Base-by-base conservation (phyloP, 1,139 yeast species). In the Hansenula sp. region DNA sequence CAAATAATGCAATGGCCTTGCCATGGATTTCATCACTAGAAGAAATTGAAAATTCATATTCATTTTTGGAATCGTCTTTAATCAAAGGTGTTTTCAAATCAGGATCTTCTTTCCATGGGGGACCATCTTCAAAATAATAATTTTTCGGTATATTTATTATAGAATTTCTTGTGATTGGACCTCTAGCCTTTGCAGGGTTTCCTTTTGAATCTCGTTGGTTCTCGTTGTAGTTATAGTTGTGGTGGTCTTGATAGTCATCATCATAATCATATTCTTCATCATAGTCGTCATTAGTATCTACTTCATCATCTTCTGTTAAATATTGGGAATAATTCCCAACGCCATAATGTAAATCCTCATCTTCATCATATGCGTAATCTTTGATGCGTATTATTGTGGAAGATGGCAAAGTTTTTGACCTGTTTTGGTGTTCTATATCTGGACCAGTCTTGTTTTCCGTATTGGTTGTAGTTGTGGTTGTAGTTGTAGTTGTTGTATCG, bases 1-100 rank as follows among this genome's bases (percentile, higher is more conserved):
- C 94, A 63, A 90, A 93, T 43, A 94, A 63, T 2, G 98, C 98
- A 24, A 91, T 68, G 1, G 96, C 96, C 47, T 78, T 74, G 41
- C 79, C 77, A 48, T 76, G 75, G 36, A 78, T 61, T 62, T 47
- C 70, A 65, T 69, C 71, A 11, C 56, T 57, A 18, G 61, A 55
- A 1, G 59, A 47, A 13, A 47, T 62, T 1, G 72, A 64, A 28
- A 64, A 53, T 40, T 61, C 62, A 42, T 54, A 55, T 38, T 60
- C 63, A 16, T 61, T 58, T 25, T 58, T 61, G 27, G 56, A 58
- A 13, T 60, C 60, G 41, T 59, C 63, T 11, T 59, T 62, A 11
- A 54, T 36, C 51, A 50, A 6, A 2, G 63, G 62, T 12, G 55
- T 49, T 10, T 53, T 55, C 36, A 59, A 46, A 39, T 59, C 66